Percentiles rank a stretch among this genome's conserved stretches.
These are phyloP conservation scores for Crithidia acanthocephali DNA, from an alignment of 208 protist species.

Conservation along the genomic window DNA sequence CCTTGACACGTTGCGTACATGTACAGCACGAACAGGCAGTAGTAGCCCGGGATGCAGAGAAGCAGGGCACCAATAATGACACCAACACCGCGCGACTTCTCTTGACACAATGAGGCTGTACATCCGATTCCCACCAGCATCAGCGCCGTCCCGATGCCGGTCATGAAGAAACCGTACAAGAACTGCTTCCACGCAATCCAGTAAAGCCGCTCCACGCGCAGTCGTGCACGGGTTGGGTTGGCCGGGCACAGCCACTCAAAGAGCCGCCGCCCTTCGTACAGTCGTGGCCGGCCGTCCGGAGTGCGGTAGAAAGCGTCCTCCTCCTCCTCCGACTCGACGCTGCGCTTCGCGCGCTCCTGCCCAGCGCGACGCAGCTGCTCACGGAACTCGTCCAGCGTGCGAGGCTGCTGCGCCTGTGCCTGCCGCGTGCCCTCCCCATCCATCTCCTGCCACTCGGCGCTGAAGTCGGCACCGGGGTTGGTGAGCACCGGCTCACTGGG, in stretches of 20 bases:
- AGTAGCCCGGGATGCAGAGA: slow-evolving; percentile 71
- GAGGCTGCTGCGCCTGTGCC: background rate
- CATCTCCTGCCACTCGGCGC: slow-evolving; percentile 29
- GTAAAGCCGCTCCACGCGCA: slow-evolving; percentile 75
- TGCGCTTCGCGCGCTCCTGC: slow-evolving; percentile 15
- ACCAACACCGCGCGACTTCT: slow-evolving; percentile 43
- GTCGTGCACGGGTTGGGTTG: slow-evolving; percentile 52
- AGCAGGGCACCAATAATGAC: slow-evolving; percentile 56
- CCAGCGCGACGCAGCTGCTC: slow-evolving; percentile 13
- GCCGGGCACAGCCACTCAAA: slow-evolving; percentile 56
- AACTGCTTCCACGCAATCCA: slow-evolving; percentile 73
- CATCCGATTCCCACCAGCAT: slow-evolving; percentile 44
- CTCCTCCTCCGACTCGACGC: slow-evolving; percentile 52
- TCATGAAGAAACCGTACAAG: slow-evolving; percentile 66
- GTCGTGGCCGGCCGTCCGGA: background rate
- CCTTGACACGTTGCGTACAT: slow-evolving; percentile 63
- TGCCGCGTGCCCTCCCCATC: background rate
- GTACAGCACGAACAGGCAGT: slow-evolving; percentile 63
- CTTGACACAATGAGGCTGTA: slow-evolving; percentile 28
- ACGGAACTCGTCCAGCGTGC: slow-evolving; percentile 36
- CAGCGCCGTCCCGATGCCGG: slow-evolving; percentile 61
- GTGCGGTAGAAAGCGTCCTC: slow-evolving; percentile 51
- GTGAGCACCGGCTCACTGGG: background rate
- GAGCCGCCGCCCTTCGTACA: slow-evolving; percentile 38
- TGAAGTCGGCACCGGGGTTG: slow-evolving; percentile 19